Conservation (phyloP, 2,329 filamentous ascomycete species). For the Tolypocladium tropicale region DNA sequence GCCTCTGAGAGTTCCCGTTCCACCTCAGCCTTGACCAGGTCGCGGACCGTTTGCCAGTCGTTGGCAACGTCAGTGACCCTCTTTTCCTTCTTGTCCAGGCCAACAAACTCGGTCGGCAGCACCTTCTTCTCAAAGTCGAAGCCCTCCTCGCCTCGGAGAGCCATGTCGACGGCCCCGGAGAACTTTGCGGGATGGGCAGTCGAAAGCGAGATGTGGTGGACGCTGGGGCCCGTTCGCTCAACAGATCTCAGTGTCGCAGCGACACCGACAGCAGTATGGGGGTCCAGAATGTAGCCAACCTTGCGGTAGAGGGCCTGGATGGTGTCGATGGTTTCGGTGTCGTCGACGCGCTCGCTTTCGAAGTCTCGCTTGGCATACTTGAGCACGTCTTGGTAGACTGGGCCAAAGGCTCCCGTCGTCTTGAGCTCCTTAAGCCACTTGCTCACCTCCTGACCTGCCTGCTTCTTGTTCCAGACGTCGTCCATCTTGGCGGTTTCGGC, state of each 20-base stretch:
- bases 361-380: constrained; percentile 63
- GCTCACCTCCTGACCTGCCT: constrained; percentile 66
- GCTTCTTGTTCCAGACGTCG: constrained; percentile 54
- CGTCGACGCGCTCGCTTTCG: constrained; percentile 64
- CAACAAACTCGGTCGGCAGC: constrained; percentile 71
- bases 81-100: constrained; percentile 65
- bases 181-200: constrained; percentile 98
- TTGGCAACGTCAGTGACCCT: constrained; percentile 60
- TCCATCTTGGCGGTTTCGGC: constrained; percentile 49
- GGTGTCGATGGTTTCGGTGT: constrained; percentile 57
- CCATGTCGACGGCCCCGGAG: constrained; percentile 69
- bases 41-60: constrained; percentile 64
- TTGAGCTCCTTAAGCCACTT: constrained; percentile 76
- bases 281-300: constrained; percentile 75
- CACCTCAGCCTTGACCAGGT: constrained; percentile 66
- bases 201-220: constrained; percentile 73
- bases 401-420: constrained; percentile 66
- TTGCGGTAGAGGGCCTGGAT: constrained; percentile 46
- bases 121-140: constrained; percentile 70
- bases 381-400: constrained; percentile 65
- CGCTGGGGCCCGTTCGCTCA: constrained; percentile 34
- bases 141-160: constrained; percentile 57
- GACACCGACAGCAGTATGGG: constrained; percentile 83
- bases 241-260: constrained; percentile 65
- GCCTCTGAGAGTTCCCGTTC: constrained; percentile 45